Base-by-base conservation (phyloP, 768 basidiomycete genomes). In the Leucocoprinus leucothites region DNA sequence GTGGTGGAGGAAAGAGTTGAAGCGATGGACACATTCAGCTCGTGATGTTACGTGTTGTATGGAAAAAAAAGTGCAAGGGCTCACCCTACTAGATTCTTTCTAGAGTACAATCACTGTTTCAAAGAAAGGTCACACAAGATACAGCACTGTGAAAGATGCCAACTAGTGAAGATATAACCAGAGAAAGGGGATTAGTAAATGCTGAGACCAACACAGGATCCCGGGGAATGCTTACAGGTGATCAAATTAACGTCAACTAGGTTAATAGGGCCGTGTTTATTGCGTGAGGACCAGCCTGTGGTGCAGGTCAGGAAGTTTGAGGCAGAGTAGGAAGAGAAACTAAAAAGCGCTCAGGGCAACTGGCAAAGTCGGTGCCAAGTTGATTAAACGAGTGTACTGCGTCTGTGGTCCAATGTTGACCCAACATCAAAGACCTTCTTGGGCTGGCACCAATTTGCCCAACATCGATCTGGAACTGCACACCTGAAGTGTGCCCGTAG, bases 41-140 rank as follows among this genome's bases (percentile, higher is more conserved):
- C 57, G 59, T 60, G 61, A 63, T 65, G 68, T 68, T 70, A 65
- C 63, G 70, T 69, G 67, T 68, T 70, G 67, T 58, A 57, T 56
- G 57, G 45, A 51, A 49, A 60, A 60, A 67, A 70, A 71, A 68
- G 50, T 63, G 65, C 69, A 65, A 69, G 57, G 66, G 65, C 64
- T 67, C 57, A 66, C 66, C 67, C 54, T 42, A 36, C 34, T 24
- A 34, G 21, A 44, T 56, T n/a, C 19, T 49, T 25, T 56, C 36
- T 38, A 34, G 47, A 31, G 38, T 24, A 22, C 47, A 26, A 13
- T 36, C 21, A 42, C 28, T 56, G 26, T 41, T 41, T 49, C 47
- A 44, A 35, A 41, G 46, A 13, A 34, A n/a, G 19, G 47, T 56
- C 40, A 56, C 47, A 41, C 47, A 22, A 14, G 38, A 41, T 55